A percentile compares a stretch with the other conserved stretches of the same genome.
phyloP scores from a whole-genome alignment of 106 monocot genomes.

The Dioscorea dumetorum region DNA sequence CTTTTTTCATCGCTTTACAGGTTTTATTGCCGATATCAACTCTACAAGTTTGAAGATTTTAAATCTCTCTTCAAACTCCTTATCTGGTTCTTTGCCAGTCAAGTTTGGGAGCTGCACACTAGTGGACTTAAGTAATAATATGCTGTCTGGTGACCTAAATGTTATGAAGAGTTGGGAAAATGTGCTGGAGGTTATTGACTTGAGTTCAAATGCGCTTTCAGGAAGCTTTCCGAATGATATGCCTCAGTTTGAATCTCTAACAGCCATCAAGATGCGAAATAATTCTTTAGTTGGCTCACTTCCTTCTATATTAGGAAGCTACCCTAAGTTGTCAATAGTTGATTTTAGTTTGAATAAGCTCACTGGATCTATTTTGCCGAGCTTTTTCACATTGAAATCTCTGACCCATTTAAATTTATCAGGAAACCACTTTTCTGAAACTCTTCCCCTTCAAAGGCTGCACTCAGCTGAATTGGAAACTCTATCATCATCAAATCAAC shows the following conservation, averaged over 20 bases:
- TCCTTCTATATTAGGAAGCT: constrained; percentile 53
- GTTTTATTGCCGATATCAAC: constrained; percentile 40
- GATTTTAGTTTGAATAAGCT: constrained; percentile 65
- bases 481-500: constrained; percentile 28
- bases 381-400: constrained; percentile 44
- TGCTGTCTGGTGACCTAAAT: constrained; percentile 47
- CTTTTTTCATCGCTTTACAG: constrained; percentile 30
- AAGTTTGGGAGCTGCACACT: constrained; percentile 36
- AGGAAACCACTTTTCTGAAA: constrained; percentile 57
- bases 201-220: constrained; percentile 72
- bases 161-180: constrained; percentile 56
- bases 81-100: constrained; percentile 61
- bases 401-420: constrained; percentile 72
- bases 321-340: constrained; percentile 39
- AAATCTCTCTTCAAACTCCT: constrained; percentile 78
- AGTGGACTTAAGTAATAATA: constrained; percentile 72
- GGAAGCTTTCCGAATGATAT: constrained; percentile 46
- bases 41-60: constrained; percentile 64
- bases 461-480: constrained; percentile 51
- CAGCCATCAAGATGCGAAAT: constrained; percentile 54
- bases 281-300: constrained; percentile 63
- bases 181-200: constrained; percentile 51
- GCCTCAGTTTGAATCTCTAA: constrained; percentile 34
- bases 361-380: constrained; percentile 38
- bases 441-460: constrained; percentile 49